Evolutionary conservation across 2,329 filamentous ascomycete genomes (phyloP), one percentile per base, ranked within the genome.

Genomic region (Elsinoe necatrix): DNA sequence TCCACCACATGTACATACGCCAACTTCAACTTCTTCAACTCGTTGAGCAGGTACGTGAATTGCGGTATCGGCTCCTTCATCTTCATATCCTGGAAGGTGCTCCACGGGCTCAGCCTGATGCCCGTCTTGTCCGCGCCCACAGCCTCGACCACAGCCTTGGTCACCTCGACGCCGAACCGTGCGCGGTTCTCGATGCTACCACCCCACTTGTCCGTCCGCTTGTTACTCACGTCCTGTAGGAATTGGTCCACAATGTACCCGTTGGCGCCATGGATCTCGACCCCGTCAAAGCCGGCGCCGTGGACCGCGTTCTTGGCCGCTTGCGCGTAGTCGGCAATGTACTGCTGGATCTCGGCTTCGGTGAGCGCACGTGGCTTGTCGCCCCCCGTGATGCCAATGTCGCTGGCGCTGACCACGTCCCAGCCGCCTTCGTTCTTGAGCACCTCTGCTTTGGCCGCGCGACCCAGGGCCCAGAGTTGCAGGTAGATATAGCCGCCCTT

Each of bases 191-290:
- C 73, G 6, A 77, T 64, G 42, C 69, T 73, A 6, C 77, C 77
- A 4, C 69, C 77, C 70, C 69, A 78, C 54, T 50, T 63, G 59
- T 80, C 77, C 1, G 69, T 79, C 1, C 82, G 74, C 50, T 73
- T 72, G 68, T 85, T 85, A 62, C 72, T 70, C 3, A 68, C 74
- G 58, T 78, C 76, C 60, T 81, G 84, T 12, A 86, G 71, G 67
- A 89, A 89, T 62, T 85, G 77, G 57, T 79, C 77, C 7, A 86
- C 67, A 1, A 89, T 73, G 64, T 88, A 89, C 12, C 66, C 66
- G 54, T 68, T 69, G 3, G 65, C 70, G 31, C 67, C 74, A 60
- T 76, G 73, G 11, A 77, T 68, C 59, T 77, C 84, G 14, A 87
- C 76, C 3, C 81, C 80, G 63, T 87, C 84, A 61, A 83, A 80